Percentiles rank a stretch among this genome's conserved stretches.
These are phyloP conservation scores for Lunularia cruciata DNA, from an alignment of 225 moss, liverwort and hornwort genomes.

Conservation along the genomic window DNA sequence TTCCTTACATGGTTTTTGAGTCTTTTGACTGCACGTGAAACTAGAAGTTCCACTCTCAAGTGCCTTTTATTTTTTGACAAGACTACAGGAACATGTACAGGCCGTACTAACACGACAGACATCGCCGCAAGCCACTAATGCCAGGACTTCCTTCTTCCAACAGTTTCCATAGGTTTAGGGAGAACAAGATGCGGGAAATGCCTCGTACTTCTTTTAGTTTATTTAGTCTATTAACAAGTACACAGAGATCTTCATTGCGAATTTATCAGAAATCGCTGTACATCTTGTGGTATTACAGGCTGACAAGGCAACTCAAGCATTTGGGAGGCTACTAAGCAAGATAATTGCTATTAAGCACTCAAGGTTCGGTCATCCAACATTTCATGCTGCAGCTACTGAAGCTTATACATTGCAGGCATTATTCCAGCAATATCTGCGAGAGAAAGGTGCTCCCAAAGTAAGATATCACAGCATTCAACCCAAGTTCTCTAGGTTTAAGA, in stretches of 20 bases:
- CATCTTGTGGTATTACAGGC: constrained; percentile 1
- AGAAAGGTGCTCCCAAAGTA: constrained; percentile 32
- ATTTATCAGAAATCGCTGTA: no score
- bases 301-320: constrained; percentile 17
- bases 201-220: no score
- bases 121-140: no score
- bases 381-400: constrained; percentile 24
- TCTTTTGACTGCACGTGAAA: no score
- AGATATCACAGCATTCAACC: not conserved
- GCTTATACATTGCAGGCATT: constrained; percentile 10
- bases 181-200: no score
- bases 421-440: constrained; percentile 23
- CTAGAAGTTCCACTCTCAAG: not conserved
- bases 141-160: no score
- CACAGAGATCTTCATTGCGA: no score
- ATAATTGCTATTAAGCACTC: constrained; percentile 14
- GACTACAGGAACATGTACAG: no score
- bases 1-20: not conserved
- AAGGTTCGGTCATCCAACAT: constrained; percentile 19
- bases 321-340: constrained; percentile 19
- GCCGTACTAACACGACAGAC: no score
- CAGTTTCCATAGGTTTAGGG: no score
- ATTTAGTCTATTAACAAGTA: no score
- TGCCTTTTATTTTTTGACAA: not conserved
- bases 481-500: no score